Base-by-base conservation (phyloP, 2,329 filamentous ascomycete genomes). In the Incumbomyces lentus region DNA sequence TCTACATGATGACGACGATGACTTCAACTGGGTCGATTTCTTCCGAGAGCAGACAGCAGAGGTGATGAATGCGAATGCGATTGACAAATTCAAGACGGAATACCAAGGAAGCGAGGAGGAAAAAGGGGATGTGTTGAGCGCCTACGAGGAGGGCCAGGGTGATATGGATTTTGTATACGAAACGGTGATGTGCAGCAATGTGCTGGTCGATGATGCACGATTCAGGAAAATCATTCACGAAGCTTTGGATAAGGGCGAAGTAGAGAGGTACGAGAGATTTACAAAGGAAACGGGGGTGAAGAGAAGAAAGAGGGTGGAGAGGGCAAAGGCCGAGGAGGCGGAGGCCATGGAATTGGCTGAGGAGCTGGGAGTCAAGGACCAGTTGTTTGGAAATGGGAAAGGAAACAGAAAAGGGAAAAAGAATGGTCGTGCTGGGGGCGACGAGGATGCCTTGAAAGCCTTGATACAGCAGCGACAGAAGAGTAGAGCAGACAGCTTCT, bases 51-150 rank as follows among this genome's bases (percentile, higher is more conserved):
- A 95, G 58, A 95, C 82, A 63, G 78, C 77, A 41, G 82, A 89
- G 47, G 74, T 86, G 19, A 73, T 98, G 42, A 88, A 79, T 14
- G 69, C 74, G 2, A 80, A 86, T 50, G 78, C 79, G 3, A 90
- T 98, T 55, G 74, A 82, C 46, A 76, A 80, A 46, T 86, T 96
- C 59, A 78, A 84, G 49, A 69, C 73, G 26, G 73, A 82, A 53
- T 98, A 96, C 71, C 88, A 90, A 67, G 78, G 79, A 14, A 89
- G 86, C 0, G 84, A 86, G 2, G 87, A 96, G 64, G 92, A 98
- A 69, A 78, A 75, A 56, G 72, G 75, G 40, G 88, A 93, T 60
- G 57, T 98, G 1, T 69, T 98, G 3, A 69, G 73, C 11, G 84
- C 86, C 1, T 98, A 90, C 65, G 79, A 79, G 56, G 71, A 80